phyloP scores from a whole-genome alignment of 768 basidiomycete species.

The Tylopilus intermedius region DNA sequence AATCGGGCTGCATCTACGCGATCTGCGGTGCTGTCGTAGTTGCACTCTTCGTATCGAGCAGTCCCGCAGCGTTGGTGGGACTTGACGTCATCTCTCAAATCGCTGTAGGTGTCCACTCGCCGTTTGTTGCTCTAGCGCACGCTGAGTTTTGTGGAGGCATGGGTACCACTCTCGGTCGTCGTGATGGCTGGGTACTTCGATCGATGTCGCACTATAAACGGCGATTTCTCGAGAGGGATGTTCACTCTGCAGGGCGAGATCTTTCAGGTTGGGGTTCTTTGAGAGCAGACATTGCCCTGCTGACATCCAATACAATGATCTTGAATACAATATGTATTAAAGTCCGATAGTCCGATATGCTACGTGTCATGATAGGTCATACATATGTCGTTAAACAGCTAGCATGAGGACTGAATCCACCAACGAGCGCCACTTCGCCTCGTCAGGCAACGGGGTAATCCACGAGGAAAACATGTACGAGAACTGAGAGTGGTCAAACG shows the following conservation, averaged over 20 bases:
- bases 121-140: background rate
- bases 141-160: background rate
- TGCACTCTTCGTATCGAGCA: background rate
- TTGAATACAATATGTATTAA: background rate
- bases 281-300: background rate
- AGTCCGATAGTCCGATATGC: background rate
- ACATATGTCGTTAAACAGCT: background rate
- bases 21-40: background rate
- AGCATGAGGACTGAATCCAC: constrained; percentile 18
- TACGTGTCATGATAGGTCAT: background rate
- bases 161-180: background rate
- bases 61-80: background rate
- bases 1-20: background rate
- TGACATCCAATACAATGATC: background rate
- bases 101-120: background rate
- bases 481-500: constrained; percentile 1
- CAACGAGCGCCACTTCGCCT: constrained; percentile 6
- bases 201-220: background rate
- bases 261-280: too few species aligned
- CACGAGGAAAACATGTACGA: constrained; percentile 18
- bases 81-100: background rate
- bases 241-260: too few species aligned
- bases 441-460: constrained; percentile 11
- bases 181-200: background rate
- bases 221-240: background rate